A percentile compares a stretch with the other conserved stretches of the same genome.
phyloP scores from a whole-genome alignment of 2,329 filamentous ascomycete species.

The Metarhizium album region DNA sequence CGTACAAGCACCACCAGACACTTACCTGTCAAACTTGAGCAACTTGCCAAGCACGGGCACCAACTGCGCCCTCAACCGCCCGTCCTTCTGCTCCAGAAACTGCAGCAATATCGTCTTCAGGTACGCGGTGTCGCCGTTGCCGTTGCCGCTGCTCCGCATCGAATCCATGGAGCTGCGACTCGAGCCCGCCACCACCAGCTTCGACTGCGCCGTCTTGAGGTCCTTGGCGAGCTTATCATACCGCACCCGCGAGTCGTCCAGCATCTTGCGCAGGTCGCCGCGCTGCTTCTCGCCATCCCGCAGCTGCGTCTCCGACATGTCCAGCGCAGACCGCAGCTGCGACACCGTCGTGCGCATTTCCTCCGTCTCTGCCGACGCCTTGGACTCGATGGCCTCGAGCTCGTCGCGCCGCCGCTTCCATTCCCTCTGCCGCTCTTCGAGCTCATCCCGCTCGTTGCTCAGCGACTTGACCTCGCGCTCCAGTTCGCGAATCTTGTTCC shows the following conservation, averaged over 20 bases:
- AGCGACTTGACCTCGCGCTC: constrained; percentile 66
- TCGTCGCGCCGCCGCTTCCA: constrained; percentile 66
- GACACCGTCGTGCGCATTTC: constrained; percentile 70
- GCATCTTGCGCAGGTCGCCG: constrained; percentile 58
- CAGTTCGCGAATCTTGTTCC: constrained; percentile 65
- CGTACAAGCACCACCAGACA: constrained; percentile 10
- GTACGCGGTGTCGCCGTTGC: constrained; percentile 47
- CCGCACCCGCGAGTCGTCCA: constrained; percentile 67
- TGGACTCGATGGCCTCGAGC: constrained; percentile 59
- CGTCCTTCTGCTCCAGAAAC: constrained; percentile 73
- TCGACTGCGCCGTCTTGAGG: constrained; percentile 40
- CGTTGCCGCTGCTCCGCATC: constrained; percentile 19
- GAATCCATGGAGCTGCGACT: constrained; percentile 31
- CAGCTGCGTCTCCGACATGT: constrained; percentile 77
- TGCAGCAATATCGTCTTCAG: constrained; percentile 73
- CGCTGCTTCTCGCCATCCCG: constrained; percentile 77
- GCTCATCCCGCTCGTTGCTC: constrained; percentile 64
- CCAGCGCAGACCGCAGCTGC: constrained; percentile 68
- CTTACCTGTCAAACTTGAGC: constrained; percentile 66
- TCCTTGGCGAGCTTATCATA: constrained; percentile 73
- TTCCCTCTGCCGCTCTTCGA: constrained; percentile 62
- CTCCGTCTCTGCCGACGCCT: constrained; percentile 59
- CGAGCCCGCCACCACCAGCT: constrained; percentile 30
- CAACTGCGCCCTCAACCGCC: constrained; percentile 62
- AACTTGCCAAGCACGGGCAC: constrained; percentile 69